Evolutionary conservation across 2,329 filamentous ascomycete genomes (phyloP), one percentile per base, ranked within the genome.

Genomic region (Amesomyces nigricolor): DNA sequence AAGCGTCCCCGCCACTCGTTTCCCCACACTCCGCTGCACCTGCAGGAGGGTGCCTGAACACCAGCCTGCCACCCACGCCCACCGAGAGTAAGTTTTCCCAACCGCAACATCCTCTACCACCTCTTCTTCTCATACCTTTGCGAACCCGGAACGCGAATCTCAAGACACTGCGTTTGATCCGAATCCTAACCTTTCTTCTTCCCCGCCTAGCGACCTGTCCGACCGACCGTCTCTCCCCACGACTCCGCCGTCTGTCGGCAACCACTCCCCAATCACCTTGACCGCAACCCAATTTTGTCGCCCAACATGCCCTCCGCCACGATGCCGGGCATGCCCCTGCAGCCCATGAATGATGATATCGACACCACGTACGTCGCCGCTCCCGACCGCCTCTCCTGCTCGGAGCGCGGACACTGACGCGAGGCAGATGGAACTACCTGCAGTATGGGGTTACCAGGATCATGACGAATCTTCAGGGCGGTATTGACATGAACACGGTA

Each of bases 401-500:
- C 10, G 9, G 9, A 8, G 37, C 26, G 51, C n/a, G 30, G 19
- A 29, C 35, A 32, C 58, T 61, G 46, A 63, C 48, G 11, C 50
- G 47, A 53, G 38, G 26, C 64, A 95, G 89, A 75, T 99, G 94
- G 94, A 78, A 79, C 56, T 97, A 95, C 71, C 79, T 99, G 51
- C 87, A 96, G 71, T 79, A 80, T 59, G 91, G 92, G 61, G 91
- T 99, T 63, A 85, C 90, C 62, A 89, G 87, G 70, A 95, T 99
- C 68, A 97, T 99, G 92, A 83, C 84, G 64, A 88, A 95, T 67
- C 79, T 97, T 29, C 88, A 92, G 66, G 87, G 90, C 62, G 94
- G 94, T 58, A 88, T 99, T 73, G 91, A 96, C 67, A 91, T 97
- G 85, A 83, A 87, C 65, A 92, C 89, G 64, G 85, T 88, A 76